phyloP scores from a whole-genome alignment of 2,329 filamentous ascomycete species.

The Berkeleyomyces rouxiae region DNA sequence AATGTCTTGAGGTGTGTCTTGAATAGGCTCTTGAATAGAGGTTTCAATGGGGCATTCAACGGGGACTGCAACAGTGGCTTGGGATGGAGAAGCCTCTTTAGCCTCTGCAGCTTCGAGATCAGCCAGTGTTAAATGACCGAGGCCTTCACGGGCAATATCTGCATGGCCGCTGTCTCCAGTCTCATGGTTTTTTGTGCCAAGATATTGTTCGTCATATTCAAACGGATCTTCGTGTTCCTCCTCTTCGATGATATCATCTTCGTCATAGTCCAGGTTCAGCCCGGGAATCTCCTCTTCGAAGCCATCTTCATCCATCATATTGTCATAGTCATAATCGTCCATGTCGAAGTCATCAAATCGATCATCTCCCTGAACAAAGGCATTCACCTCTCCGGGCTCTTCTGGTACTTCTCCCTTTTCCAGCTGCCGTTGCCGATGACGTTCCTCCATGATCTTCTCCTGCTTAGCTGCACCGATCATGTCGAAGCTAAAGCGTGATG shows the following conservation, averaged over 20 bases:
- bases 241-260: conserved; percentile 26
- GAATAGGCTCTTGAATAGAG: neutral
- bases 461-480: conserved; percentile 54
- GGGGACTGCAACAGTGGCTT: neutral
- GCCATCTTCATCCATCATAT: conserved; percentile 48
- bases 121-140: conserved; percentile 14
- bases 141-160: conserved; percentile 24
- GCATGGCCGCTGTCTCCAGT: conserved; percentile 27
- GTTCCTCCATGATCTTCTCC: conserved; percentile 55
- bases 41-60: neutral
- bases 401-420: conserved; percentile 35
- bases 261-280: conserved; percentile 31
- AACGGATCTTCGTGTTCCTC: conserved; percentile 18
- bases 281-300: conserved; percentile 52
- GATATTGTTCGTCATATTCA: conserved; percentile 18
- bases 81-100: neutral
- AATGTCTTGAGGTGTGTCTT: neutral
- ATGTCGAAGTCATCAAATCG: conserved; percentile 38
- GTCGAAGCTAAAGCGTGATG: conserved; percentile 68
- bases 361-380: conserved; percentile 26
- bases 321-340: conserved; percentile 46
- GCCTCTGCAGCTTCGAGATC: conserved; percentile 5
- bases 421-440: conserved; percentile 49
- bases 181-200: conserved; percentile 18
- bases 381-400: conserved; percentile 20